Evolutionary conservation across 169 alveolate genomes (phyloP).

Genomic region (Plasmodium berghei): DNA sequence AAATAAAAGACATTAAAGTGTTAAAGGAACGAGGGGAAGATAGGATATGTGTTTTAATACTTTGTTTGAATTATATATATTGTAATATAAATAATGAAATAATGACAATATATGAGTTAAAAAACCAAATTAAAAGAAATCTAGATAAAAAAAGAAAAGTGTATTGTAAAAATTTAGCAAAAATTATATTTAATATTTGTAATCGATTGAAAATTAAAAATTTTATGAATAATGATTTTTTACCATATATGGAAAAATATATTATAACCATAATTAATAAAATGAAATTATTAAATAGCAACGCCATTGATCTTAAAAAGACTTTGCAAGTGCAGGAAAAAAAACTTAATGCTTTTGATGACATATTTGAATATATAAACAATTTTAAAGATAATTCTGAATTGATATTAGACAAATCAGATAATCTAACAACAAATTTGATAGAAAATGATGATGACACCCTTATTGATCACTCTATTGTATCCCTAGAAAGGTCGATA

Average conservation of each 20-base stretch:
- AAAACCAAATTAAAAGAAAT: slow-evolving; percentile 60
- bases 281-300: slow-evolving; percentile 27
- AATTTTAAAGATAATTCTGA: slow-evolving; percentile 6
- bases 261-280: slow-evolving; percentile 42
- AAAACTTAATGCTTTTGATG: slow-evolving; percentile 47
- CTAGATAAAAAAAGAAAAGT: slow-evolving; percentile 28
- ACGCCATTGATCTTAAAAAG: neutral
- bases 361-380: slow-evolving; percentile 47
- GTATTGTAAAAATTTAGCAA: slow-evolving; percentile 60
- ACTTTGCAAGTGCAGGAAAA: slow-evolving; percentile 9
- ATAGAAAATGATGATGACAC: neutral
- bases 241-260: slow-evolving; percentile 57
- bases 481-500: too few relatives aligned
- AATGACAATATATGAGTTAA: slow-evolving; percentile 67
- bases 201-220: slow-evolving; percentile 37
- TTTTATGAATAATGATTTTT: slow-evolving; percentile 37
- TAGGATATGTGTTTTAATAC: slow-evolving; percentile 57
- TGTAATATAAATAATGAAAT: slow-evolving; percentile 67
- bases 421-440: neutral
- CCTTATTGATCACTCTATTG: too few relatives aligned
- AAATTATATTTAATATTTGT: slow-evolving; percentile 60
- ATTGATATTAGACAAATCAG: neutral
- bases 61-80: slow-evolving; percentile 66
- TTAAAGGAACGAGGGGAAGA: slow-evolving; percentile 62
- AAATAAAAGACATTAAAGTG: slow-evolving; percentile 62